phyloP scores from a whole-genome alignment of 768 basidiomycete species.

The Phylloporus rhodoxanthus region DNA sequence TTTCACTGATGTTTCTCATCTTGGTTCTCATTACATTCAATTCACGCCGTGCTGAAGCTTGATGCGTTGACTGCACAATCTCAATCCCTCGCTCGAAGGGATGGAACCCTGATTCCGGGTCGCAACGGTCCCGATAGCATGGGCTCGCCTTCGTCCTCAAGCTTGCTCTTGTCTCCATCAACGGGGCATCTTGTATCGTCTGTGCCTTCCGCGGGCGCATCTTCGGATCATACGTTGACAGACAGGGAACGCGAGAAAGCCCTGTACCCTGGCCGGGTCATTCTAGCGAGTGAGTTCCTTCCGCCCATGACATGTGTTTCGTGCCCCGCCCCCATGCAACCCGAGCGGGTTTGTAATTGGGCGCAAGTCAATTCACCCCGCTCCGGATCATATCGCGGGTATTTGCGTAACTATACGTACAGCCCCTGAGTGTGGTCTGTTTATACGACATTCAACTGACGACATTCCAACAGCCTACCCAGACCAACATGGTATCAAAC shows the following conservation, averaged over 20 bases:
- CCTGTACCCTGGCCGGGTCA: slow-evolving; percentile 77
- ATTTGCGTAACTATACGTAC: slow-evolving; percentile 8
- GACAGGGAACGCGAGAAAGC: slow-evolving; percentile 69
- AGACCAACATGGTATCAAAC: slow-evolving; percentile 85
- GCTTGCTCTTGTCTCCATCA: slow-evolving; percentile 28
- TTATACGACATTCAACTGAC: slow-evolving; percentile 9
- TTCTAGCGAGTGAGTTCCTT: slow-evolving; percentile 68
- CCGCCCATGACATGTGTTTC: background rate
- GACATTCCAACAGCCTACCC: slow-evolving; percentile 58
- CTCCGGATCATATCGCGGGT: slow-evolving; percentile 10
- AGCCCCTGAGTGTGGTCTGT: slow-evolving; percentile 1
- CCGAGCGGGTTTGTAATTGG: background rate
- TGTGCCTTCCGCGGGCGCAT: slow-evolving; percentile 16
- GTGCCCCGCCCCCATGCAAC: background rate
- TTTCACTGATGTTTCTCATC: background rate
- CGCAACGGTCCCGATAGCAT: slow-evolving; percentile 7
- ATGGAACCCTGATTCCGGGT: slow-evolving; percentile 27
- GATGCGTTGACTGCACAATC: slow-evolving; percentile 39
- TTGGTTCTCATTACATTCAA: background rate
- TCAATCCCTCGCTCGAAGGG: slow-evolving; percentile 18
- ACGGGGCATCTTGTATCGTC: slow-evolving; percentile 27
- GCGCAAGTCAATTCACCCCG: slow-evolving; percentile 3
- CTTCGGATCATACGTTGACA: slow-evolving; percentile 14
- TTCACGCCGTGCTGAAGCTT: slow-evolving; percentile 34
- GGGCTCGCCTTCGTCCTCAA: slow-evolving; percentile 22